phyloP scores from a whole-genome alignment of 2,329 filamentous ascomycete species.

The Alternaria hordeiaustralica region DNA sequence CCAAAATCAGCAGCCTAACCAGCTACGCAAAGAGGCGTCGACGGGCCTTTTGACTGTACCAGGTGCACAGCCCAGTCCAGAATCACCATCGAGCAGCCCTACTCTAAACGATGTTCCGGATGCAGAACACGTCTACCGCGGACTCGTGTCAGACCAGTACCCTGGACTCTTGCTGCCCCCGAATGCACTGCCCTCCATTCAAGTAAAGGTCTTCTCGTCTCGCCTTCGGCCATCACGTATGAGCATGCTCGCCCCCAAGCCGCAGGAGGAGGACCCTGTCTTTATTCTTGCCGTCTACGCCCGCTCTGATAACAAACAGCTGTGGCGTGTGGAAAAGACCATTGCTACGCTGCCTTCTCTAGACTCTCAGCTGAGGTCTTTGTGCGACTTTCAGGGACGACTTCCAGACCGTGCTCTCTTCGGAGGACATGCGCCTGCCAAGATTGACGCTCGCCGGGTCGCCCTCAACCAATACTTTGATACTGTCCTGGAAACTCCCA shows the following conservation, averaged over 20 bases:
- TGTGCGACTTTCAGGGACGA: slow-evolving; percentile 73
- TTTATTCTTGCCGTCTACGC: slow-evolving; percentile 89
- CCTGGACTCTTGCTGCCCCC: slow-evolving; percentile 85
- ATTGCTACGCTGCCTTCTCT: slow-evolving; percentile 79
- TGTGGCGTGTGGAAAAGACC: slow-evolving; percentile 96
- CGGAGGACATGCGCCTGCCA: slow-evolving; percentile 89
- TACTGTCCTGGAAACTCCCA: slow-evolving; percentile 78
- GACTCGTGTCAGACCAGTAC: slow-evolving; percentile 83
- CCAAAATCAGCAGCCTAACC: slow-evolving; percentile 46
- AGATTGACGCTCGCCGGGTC: slow-evolving; percentile 82
- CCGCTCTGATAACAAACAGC: slow-evolving; percentile 74
- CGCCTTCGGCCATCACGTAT: slow-evolving; percentile 91
- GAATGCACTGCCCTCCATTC: slow-evolving; percentile 84
- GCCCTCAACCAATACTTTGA: slow-evolving; percentile 88
- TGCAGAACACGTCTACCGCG: slow-evolving; percentile 69
- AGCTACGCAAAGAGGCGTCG: slow-evolving; percentile 29
- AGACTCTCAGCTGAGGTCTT: slow-evolving; percentile 79
- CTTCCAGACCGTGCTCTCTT: slow-evolving; percentile 88
- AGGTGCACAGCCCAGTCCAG: slow-evolving; percentile 42
- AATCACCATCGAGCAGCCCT: slow-evolving; percentile 37
- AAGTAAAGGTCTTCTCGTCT: slow-evolving; percentile 88
- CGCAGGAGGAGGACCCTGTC: slow-evolving; percentile 88
- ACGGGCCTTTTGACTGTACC: slow-evolving; percentile 39
- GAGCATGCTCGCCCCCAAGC: slow-evolving; percentile 79
- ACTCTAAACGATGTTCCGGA: slow-evolving; percentile 41